phyloP scores from a whole-genome alignment of 2,329 filamentous ascomycete species.

The Lachnellula occidentalis region DNA sequence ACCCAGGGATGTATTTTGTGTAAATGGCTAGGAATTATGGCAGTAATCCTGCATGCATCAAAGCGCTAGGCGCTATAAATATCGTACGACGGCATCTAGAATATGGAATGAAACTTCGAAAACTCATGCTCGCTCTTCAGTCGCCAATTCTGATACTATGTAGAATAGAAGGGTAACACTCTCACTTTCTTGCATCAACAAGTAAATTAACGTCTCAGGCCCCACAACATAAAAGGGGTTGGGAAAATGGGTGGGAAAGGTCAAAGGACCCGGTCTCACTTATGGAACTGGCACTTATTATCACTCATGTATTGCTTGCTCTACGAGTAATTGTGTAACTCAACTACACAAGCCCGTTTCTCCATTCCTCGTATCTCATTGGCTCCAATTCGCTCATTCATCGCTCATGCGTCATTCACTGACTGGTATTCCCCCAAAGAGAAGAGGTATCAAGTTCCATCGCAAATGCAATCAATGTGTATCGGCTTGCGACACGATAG shows the following conservation, averaged over 20 bases:
- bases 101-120: too few relatives aligned
- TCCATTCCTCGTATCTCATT: slow-evolving; percentile 9
- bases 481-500: slow-evolving; percentile 22
- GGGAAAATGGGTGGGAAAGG: too few relatives aligned
- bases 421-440: slow-evolving; percentile 10
- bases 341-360: slow-evolving; percentile 17
- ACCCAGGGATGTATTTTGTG: not conserved
- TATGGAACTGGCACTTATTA: not conserved
- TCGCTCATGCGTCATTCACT: slow-evolving; percentile 8
- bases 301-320: not conserved
- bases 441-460: slow-evolving; percentile 20
- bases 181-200: too few relatives aligned
- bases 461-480: slow-evolving; percentile 23
- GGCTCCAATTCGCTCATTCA: not conserved
- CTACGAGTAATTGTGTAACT: not conserved
- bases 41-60: too few relatives aligned
- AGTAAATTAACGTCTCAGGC: too few relatives aligned
- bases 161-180: too few relatives aligned
- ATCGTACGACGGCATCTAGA: too few relatives aligned
- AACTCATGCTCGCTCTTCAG: too few relatives aligned
- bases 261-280: not conserved
- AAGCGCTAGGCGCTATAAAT: too few relatives aligned
- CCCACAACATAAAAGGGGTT: too few relatives aligned
- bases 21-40: not conserved
- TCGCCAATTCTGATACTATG: too few relatives aligned